Evolutionary conservation across 768 basidiomycete genomes (phyloP).

Genomic region (Tephrocybe sp.): DNA sequence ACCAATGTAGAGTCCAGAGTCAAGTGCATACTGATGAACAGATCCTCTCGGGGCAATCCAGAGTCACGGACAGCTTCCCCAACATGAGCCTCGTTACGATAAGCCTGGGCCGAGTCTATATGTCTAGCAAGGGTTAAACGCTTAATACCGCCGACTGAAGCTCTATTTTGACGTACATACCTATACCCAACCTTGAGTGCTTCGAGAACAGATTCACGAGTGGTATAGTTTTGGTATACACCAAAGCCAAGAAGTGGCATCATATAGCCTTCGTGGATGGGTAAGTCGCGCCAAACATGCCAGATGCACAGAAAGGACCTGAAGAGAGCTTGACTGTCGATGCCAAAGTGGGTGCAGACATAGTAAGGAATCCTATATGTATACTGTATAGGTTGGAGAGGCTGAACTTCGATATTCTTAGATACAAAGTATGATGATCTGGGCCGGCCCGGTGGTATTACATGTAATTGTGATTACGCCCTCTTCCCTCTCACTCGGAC

Average conservation of each 20-base stretch:
- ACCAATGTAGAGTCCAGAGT: not conserved
- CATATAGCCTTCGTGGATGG: slow-evolving; percentile 36
- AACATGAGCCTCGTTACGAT: slow-evolving; percentile 62
- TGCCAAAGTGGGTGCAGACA: slow-evolving; percentile 20
- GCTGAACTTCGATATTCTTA: too few species aligned
- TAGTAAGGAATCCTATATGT: not conserved
- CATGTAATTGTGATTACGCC: not conserved
- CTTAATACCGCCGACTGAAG: too few species aligned
- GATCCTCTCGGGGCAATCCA: slow-evolving; percentile 50
- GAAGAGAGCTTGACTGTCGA: slow-evolving; percentile 23
- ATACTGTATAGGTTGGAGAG: too few species aligned
- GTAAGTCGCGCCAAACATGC: slow-evolving; percentile 2
- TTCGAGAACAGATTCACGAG: slow-evolving; percentile 52
- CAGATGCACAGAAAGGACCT: slow-evolving; percentile 2
- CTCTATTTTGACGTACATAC: slow-evolving; percentile 24
- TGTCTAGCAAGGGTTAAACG: slow-evolving; percentile 41
- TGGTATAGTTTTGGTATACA: slow-evolving; percentile 64
- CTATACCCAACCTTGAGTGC: slow-evolving; percentile 68
- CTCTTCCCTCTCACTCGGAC: not conserved
- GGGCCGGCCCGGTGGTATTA: not conserved
- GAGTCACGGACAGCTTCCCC: slow-evolving; percentile 58
- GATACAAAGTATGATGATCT: too few species aligned
- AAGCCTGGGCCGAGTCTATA: slow-evolving; percentile 70
- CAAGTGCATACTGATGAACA: slow-evolving; percentile 61
- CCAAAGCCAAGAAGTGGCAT: slow-evolving; percentile 72